Conservation (phyloP, 352 stramenopile genomes). For the Phytophthora nicotianae region DNA sequence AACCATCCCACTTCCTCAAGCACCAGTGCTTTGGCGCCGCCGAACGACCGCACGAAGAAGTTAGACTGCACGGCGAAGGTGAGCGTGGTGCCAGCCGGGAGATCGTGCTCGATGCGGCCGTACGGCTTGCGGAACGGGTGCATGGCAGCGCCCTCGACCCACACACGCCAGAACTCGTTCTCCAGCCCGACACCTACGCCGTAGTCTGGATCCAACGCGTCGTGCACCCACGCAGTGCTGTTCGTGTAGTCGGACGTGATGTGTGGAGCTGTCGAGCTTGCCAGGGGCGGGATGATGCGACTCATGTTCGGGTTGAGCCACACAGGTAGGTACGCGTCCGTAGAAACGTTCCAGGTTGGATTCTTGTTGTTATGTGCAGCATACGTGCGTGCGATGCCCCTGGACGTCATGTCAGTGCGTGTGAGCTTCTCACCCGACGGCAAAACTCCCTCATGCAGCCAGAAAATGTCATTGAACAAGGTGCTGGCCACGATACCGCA, state of each 20-base stretch:
- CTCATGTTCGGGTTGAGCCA: conserved; percentile 81
- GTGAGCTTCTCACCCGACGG: conserved; percentile 50
- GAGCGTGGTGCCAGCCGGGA: conserved; percentile 60
- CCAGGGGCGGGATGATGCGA: conserved; percentile 61
- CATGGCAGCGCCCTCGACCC: conserved; percentile 68
- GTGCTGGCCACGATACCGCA: conserved; percentile 81
- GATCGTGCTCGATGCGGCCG: conserved; percentile 56
- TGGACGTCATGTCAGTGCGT: conserved; percentile 44
- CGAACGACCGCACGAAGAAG: conserved; percentile 75
- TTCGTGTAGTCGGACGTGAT: conserved; percentile 75
- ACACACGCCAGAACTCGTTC: conserved; percentile 81
- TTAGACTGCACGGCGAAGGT: conserved; percentile 84
- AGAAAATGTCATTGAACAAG: conserved; percentile 89
- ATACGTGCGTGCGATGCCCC: conserved; percentile 54
- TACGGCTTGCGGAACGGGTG: conserved; percentile 77
- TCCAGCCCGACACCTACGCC: conserved; percentile 62
- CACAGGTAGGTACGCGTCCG: conserved; percentile 54
- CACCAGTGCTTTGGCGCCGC: conserved; percentile 68
- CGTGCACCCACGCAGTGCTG: conserved; percentile 74
- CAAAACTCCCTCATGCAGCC: conserved; percentile 64
- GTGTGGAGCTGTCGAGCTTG: conserved; percentile 25
- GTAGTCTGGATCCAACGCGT: conserved; percentile 45
- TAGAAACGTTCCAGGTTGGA: conserved; percentile 47
- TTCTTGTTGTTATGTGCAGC: conserved; percentile 67
- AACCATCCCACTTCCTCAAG: conserved; percentile 73